A percentile compares a stretch with the other conserved stretches of the same genome.
phyloP scores from a whole-genome alignment of 495 filamentous ascomycete species.

The Paragyromitra xinjiangensis region DNA sequence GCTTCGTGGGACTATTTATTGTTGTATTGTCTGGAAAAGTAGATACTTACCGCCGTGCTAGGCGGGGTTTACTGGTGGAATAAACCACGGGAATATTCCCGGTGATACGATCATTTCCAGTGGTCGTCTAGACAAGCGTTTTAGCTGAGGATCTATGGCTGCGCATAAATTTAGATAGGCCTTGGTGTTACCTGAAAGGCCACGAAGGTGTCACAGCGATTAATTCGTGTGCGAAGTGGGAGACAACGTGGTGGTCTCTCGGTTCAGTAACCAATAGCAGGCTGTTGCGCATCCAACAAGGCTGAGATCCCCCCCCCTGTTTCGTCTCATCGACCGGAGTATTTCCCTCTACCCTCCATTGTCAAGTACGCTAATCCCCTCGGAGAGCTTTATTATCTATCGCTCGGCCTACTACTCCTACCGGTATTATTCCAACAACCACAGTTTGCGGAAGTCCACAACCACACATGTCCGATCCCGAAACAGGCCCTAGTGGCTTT shows the following conservation, averaged over 20 bases:
- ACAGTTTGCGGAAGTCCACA: not conserved
- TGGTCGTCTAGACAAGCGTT: constrained; percentile 7
- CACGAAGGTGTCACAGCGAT: not conserved
- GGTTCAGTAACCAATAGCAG: constrained; percentile 32
- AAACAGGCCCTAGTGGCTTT: constrained; percentile 3
- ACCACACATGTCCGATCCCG: constrained; percentile 6
- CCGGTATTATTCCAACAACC: not conserved
- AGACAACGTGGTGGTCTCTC: constrained; percentile 22
- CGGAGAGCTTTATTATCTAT: not conserved
- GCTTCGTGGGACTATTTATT: not conserved
- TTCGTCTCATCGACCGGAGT: constrained; percentile 22
- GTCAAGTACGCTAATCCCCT: not conserved
- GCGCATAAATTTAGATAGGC: not conserved
- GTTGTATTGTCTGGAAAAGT: not conserved
- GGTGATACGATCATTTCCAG: not conserved
- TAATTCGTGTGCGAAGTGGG: not conserved
- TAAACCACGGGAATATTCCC: not conserved
- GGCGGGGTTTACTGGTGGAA: not conserved
- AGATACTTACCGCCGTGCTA: not conserved
- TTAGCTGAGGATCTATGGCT: not conserved
- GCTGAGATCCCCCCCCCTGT: constrained; percentile 18
- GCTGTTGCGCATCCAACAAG: constrained; percentile 16
- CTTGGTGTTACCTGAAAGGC: not conserved
- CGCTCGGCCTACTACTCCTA: not conserved
- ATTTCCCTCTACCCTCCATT: not conserved